Percentiles rank a stretch among this genome's conserved stretches.
Conservation (phyloP, 108 stramenopile species). For the Asterionellopsis glacialis region DNA sequence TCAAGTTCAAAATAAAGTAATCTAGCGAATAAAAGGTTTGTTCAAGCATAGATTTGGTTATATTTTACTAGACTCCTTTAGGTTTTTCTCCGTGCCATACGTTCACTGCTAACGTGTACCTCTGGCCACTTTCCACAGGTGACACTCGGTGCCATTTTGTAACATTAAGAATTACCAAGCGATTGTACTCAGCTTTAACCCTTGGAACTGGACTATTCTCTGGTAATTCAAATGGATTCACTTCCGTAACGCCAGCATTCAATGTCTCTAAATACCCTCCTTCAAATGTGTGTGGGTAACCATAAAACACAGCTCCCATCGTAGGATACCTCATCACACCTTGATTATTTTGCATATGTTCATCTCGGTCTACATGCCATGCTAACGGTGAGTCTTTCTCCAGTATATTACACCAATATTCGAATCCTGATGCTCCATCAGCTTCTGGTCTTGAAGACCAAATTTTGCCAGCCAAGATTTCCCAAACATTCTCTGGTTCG, state of each 20-base stretch:
- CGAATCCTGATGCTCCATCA: constrained; percentile 1
- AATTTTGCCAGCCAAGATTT: no score
- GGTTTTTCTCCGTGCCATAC: constrained; percentile 9
- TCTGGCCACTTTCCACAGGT: constrained; percentile 8
- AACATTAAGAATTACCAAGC: constrained; percentile 19
- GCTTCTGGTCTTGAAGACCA: no score
- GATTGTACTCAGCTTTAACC: constrained; percentile 13
- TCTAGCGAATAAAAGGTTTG: no score
- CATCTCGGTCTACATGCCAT: constrained; percentile 28
- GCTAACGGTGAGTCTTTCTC: constrained; percentile 1
- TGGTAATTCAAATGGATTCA: neutral
- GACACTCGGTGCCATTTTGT: constrained; percentile 17
- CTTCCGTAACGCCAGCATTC: neutral
- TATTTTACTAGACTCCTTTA: no score
- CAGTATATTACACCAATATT: constrained; percentile 29
- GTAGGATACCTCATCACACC: constrained; percentile 3
- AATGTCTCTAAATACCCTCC: constrained; percentile 16
- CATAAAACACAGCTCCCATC: constrained; percentile 23
- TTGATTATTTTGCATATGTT: constrained; percentile 2
- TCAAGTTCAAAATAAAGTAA: no score
- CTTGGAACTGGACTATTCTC: constrained; percentile 5
- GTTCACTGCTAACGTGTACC: constrained; percentile 22
- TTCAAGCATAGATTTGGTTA: no score
- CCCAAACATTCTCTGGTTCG: no score
- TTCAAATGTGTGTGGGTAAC: constrained; percentile 14